A percentile compares a stretch with the other conserved stretches of the same genome.
Evolutionary conservation across 768 basidiomycete genomes (phyloP).

Genomic region (Melanogaster broomeanus): DNA sequence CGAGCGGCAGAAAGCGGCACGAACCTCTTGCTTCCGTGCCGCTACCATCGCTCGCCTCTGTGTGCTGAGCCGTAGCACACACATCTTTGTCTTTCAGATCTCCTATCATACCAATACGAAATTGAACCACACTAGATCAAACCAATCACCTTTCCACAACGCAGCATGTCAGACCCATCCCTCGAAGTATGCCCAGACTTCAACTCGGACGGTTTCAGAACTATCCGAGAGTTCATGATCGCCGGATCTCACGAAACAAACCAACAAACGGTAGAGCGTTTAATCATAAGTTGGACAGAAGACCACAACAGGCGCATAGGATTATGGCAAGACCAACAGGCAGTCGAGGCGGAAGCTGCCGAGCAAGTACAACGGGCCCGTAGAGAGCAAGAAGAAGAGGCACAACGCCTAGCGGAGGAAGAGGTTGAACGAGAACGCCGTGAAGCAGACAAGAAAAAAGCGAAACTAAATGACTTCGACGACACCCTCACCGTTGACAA

Average conservation of each 20-base stretch:
- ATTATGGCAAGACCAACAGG: not conserved
- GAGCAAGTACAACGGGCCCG: not conserved
- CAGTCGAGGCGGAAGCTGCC: not conserved
- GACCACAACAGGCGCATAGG: not conserved
- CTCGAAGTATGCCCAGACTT: not conserved
- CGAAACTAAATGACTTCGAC: not conserved
- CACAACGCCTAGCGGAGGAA: not conserved
- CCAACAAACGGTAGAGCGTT: not conserved
- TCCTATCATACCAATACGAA: no score
- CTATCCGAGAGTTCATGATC: not conserved
- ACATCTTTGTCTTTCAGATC: no score
- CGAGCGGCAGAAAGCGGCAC: no score
- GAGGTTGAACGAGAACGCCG: not conserved
- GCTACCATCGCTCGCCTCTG: no score
- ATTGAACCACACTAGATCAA: no score
- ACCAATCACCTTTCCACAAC: not conserved
- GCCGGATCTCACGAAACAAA: not conserved
- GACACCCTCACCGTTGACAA: no score
- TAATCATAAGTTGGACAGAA: not conserved
- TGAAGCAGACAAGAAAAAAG: not conserved
- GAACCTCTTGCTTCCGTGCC: no score
- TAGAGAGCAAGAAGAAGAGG: not conserved
- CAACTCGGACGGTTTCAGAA: not conserved
- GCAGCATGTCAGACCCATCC: not conserved
- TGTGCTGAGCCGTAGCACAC: no score